These are phyloP conservation scores for Cetraspora pellucida DNA, from an alignment of 192 early-diverging fungal species.

Conservation along the genomic window DNA sequence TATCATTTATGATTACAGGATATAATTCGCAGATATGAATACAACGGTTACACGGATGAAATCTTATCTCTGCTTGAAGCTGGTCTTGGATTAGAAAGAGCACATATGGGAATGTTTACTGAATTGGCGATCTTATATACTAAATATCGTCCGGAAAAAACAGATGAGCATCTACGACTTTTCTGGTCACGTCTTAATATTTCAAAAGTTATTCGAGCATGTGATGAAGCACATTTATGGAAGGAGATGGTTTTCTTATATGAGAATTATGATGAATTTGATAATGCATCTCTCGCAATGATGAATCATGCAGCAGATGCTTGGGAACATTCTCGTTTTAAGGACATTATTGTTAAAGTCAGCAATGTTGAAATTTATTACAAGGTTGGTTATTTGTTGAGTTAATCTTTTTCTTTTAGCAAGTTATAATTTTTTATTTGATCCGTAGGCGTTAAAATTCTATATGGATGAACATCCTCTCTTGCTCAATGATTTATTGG, in stretches of 20 bases:
- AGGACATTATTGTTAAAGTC: constrained; percentile 97
- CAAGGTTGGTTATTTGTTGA: constrained; percentile 55
- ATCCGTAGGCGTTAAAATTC: constrained; percentile 76
- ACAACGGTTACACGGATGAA: constrained; percentile 88
- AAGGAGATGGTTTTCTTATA: constrained; percentile 97
- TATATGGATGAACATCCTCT: constrained; percentile 97
- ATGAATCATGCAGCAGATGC: constrained; percentile 95
- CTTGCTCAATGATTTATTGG: constrained; percentile 88
- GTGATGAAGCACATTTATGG: constrained; percentile 94
- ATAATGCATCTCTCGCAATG: constrained; percentile 95
- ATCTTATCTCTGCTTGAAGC: constrained; percentile 89
- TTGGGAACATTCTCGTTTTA: constrained; percentile 96
- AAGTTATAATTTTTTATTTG: neutral
- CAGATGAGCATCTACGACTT: constrained; percentile 97
- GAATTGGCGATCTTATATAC: constrained; percentile 97
- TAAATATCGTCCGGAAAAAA: constrained; percentile 91
- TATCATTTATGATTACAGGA: constrained; percentile 38
- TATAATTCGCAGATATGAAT: constrained; percentile 86
- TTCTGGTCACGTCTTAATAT: constrained; percentile 99
- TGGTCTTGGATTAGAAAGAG: constrained; percentile 93
- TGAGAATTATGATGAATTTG: constrained; percentile 98
- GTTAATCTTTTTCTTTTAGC: no score
- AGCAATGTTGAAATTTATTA: constrained; percentile 98
- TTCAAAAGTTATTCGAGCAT: constrained; percentile 97
- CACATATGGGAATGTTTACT: constrained; percentile 99